Base-by-base conservation (phyloP, 805 yeast genomes). In the Hermanozyma aechmeae region DNA sequence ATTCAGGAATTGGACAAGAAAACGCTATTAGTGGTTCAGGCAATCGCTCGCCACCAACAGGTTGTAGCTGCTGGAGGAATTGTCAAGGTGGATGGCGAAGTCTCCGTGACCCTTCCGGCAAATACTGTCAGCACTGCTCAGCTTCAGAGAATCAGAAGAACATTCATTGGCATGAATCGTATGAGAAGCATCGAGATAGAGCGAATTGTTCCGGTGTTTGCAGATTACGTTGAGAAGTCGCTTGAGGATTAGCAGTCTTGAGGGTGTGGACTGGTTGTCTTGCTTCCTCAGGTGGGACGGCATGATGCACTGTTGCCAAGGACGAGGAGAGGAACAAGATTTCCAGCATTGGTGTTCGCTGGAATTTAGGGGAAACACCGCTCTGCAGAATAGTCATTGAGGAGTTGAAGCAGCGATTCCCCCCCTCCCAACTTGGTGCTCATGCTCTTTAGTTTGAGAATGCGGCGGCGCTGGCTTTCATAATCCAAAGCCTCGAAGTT, bases 141-240 rank as follows among this genome's bases (percentile, higher is more conserved):
- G 46, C 50, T 92, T 30, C 95, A 87, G 44, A 64, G 98, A 35
- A 61, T 84, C 10, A 67, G 95, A 51, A 68, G 98, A 42, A 78
- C 86, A 12, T 89, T 80, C 53, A 73, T 87, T n/a, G 65, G 73
- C 23, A 62, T 89, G 51, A 85, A 89, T 50, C 71, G 83, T 42
- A 73, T 86, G 65, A 67, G 95, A 44, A 73, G 77, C 24, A 63
- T 86, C 25, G 92, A 83, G 29, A 46, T 63, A 14, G 76, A 71
- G 16, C 58, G 95, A 43, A 82, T 89, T 15, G 67, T 61, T 4
- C 73, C 77, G 1, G 50, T 83, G 42, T 89, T 87, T 56, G 79
- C 77, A 4, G 94, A 86, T 24, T 89, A 81, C 49, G 52, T 87
- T 4, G 4, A 20, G 11, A 9, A 5, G 4, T n/a, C 22, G 22